Evolutionary conservation across 805 yeast species (phyloP).

Genomic region (Scheffersomyces amazonensis): DNA sequence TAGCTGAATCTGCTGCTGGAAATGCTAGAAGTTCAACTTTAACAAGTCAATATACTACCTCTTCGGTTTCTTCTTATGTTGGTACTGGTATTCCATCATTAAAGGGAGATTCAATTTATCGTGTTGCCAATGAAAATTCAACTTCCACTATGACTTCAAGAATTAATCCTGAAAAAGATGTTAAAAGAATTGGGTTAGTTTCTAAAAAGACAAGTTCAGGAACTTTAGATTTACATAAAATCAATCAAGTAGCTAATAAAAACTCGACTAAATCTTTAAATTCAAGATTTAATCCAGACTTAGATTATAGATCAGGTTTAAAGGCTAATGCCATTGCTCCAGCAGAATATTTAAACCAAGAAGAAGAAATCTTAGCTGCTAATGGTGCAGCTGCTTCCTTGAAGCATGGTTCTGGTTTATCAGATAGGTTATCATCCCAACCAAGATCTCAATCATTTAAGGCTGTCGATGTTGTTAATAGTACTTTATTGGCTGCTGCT

Average conservation of each 20-base stretch:
- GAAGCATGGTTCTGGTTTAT: conserved; percentile 27
- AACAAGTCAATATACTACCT: conserved; percentile 2
- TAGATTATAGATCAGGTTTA: conserved; percentile 40
- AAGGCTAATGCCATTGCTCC: conserved; percentile 11
- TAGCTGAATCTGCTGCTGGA: conserved; percentile 50
- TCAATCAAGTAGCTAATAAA: conserved; percentile 31
- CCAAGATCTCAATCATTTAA: conserved; percentile 31
- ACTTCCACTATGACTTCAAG: conserved; percentile 44
- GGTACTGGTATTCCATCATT: conserved; percentile 29
- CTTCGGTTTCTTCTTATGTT: conserved; percentile 15
- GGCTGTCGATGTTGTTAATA: conserved; percentile 44
- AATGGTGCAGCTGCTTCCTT: conserved; percentile 60
- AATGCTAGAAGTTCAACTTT: conserved; percentile 17
- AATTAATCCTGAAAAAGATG: conserved; percentile 38
- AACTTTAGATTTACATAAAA: conserved; percentile 31
- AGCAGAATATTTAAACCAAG: conserved; percentile 36
- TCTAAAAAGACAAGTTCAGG: conserved; percentile 17
- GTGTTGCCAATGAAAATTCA: conserved; percentile 37
- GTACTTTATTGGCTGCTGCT: conserved; percentile 48
- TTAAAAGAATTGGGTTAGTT: conserved; percentile 32
- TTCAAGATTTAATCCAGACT: conserved; percentile 40
- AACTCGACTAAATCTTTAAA: conserved; percentile 39
- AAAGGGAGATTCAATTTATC: conserved; percentile 27
- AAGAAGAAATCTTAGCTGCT: conserved; percentile 45
- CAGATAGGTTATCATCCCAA: conserved; percentile 22